phyloP scores from a whole-genome alignment of 805 yeast genomes.

The Cyberlindnera saturnus region DNA sequence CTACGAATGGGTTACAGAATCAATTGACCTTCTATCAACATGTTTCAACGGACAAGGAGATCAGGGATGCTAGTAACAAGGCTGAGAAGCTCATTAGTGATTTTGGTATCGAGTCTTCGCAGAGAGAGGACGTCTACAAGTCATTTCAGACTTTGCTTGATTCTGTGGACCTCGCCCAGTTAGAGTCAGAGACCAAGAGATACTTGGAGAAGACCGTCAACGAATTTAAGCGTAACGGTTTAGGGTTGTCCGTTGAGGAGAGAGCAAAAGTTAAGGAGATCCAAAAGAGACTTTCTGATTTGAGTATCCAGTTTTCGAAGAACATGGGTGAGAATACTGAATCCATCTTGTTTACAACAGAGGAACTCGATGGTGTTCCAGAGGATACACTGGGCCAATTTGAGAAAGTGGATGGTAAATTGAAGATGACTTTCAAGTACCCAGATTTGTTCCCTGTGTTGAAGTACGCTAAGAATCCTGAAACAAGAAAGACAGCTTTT shows the following conservation, averaged over 20 bases:
- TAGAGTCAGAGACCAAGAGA: conserved; percentile 51
- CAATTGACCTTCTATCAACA: conserved; percentile 66
- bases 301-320: conserved; percentile 52
- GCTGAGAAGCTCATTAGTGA: conserved; percentile 55
- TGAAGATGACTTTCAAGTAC: conserved; percentile 72
- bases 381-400: conserved; percentile 53
- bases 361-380: conserved; percentile 73
- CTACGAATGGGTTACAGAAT: conserved; percentile 36
- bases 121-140: conserved; percentile 61
- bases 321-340: conserved; percentile 71
- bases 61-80: conserved; percentile 64
- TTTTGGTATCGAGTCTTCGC: conserved; percentile 54
- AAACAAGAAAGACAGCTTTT: conserved; percentile 62
- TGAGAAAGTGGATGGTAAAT: conserved; percentile 37
- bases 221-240: conserved; percentile 62
- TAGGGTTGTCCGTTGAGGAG: conserved; percentile 49
- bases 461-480: conserved; percentile 58
- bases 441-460: conserved; percentile 78
- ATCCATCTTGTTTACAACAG: conserved; percentile 49
- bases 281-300: conserved; percentile 51
- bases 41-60: conserved; percentile 56
- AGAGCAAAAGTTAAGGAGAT: conserved; percentile 53
- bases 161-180: conserved; percentile 25
- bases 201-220: conserved; percentile 51
- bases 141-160: conserved; percentile 48